A percentile compares a stretch with the other conserved stretches of the same genome.
phyloP scores from a whole-genome alignment of 306 rosid genomes.

The Fagus crenata region DNA sequence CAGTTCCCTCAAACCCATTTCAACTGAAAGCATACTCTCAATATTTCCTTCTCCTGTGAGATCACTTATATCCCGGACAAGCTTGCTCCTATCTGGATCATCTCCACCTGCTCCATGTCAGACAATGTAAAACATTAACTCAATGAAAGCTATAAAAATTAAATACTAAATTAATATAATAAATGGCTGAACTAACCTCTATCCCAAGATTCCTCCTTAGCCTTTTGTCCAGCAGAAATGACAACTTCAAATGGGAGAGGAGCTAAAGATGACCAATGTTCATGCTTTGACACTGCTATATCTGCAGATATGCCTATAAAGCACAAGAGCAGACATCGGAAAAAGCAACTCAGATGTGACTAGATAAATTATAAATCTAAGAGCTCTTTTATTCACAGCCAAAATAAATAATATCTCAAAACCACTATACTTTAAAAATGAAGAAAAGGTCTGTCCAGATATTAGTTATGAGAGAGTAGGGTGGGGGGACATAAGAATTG shows the following conservation, averaged over 20 bases:
- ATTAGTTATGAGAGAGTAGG: background rate
- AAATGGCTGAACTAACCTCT: conserved; percentile 42
- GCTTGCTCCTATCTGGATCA: conserved; percentile 65
- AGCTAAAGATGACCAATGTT: conserved; percentile 92
- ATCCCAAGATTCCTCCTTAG: conserved; percentile 86
- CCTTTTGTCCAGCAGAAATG: conserved; percentile 95
- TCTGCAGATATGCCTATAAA: conserved; percentile 82
- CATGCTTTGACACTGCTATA: conserved; percentile 72
- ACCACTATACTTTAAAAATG: background rate
- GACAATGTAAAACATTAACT: conserved; percentile 3
- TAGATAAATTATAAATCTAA: conserved; percentile 6
- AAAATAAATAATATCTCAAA: background rate
- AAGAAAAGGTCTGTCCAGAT: background rate
- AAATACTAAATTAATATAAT: background rate
- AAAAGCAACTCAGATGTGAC: conserved; percentile 9
- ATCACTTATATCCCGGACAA: conserved; percentile 72
- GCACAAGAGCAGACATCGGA: conserved; percentile 26
- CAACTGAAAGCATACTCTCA: conserved; percentile 96
- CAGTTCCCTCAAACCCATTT: conserved; percentile 88
- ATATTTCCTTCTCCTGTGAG: conserved; percentile 92
- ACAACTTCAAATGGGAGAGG: conserved; percentile 95
- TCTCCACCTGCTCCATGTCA: conserved; percentile 54
- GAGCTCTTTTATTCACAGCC: conserved; percentile 13
- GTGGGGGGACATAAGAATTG: background rate
- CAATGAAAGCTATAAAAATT: background rate